phyloP scores from a whole-genome alignment of 2,329 filamentous ascomycete genomes.

The Aspergillus fumigatus region DNA sequence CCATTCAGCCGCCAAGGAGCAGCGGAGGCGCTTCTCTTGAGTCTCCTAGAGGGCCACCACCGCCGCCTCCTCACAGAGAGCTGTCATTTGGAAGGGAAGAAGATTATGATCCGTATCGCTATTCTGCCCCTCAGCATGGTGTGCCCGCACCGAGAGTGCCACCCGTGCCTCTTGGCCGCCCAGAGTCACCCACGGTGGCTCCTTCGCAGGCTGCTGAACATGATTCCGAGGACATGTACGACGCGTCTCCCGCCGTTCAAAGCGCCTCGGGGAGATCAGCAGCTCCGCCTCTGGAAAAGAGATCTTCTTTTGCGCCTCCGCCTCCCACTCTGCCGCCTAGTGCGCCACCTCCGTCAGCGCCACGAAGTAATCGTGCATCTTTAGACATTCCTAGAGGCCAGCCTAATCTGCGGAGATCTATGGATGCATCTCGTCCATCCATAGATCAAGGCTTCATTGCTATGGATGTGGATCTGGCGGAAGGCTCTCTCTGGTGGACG shows the following conservation, averaged over 20 bases:
- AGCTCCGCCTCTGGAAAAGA: conserved; percentile 35
- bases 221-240: conserved; percentile 45
- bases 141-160: conserved; percentile 24
- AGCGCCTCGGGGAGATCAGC: conserved; percentile 29
- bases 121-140: conserved; percentile 38
- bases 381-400: conserved; percentile 58
- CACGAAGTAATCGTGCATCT: conserved; percentile 53
- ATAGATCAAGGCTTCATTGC: conserved; percentile 81
- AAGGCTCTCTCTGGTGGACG: conserved; percentile 79
- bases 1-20: conserved; percentile 54
- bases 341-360: conserved; percentile 41
- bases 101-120: conserved; percentile 50
- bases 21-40: conserved; percentile 31
- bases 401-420: conserved; percentile 56
- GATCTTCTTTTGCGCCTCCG: conserved; percentile 45
- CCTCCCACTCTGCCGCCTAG: conserved; percentile 39
- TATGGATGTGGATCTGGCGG: conserved; percentile 74
- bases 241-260: conserved; percentile 37
- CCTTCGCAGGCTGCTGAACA: conserved; percentile 28
- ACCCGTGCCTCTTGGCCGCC: conserved; percentile 17
- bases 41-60: conserved; percentile 30
- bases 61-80: conserved; percentile 45
- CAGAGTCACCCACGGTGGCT: conserved; percentile 15
- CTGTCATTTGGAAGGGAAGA: conserved; percentile 47
- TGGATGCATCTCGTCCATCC: conserved; percentile 70